Evolutionary conservation across 352 stramenopile species (phyloP).

Genomic region (Phytopythium helicoides): DNA sequence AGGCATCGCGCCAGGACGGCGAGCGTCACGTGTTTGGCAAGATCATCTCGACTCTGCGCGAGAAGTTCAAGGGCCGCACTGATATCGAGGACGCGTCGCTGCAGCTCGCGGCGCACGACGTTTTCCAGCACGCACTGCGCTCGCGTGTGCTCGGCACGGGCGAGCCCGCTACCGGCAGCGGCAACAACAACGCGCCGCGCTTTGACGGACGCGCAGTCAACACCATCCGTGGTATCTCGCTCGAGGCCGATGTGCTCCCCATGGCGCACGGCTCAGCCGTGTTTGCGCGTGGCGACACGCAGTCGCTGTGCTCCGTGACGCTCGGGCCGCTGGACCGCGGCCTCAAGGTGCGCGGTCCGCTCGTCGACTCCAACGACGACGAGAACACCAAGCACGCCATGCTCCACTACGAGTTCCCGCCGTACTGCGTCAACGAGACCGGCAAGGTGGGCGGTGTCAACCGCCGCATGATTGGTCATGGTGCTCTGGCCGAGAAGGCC

Average conservation of each 20-base stretch:
- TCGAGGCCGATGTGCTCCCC: slow-evolving; percentile 85
- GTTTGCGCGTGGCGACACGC: slow-evolving; percentile 87
- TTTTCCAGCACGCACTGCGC: slow-evolving; percentile 72
- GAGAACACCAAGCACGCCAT: slow-evolving; percentile 84
- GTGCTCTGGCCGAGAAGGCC: slow-evolving; percentile 96
- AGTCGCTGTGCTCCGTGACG: slow-evolving; percentile 89
- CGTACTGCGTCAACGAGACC: slow-evolving; percentile 96
- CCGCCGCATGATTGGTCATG: slow-evolving; percentile 95
- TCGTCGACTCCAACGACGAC: slow-evolving; percentile 44
- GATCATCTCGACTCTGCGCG: slow-evolving; percentile 61
- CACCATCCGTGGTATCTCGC: slow-evolving; percentile 83
- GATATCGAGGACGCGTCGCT: slow-evolving; percentile 48
- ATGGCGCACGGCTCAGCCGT: slow-evolving; percentile 89
- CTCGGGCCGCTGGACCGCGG: slow-evolving; percentile 78
- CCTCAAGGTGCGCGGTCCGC: slow-evolving; percentile 60
- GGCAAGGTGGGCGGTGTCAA: slow-evolving; percentile 85
- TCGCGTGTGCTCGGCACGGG: slow-evolving; percentile 44
- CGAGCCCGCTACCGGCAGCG: slow-evolving; percentile 10
- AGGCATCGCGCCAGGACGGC: slow-evolving; percentile 58
- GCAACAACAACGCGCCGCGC: slow-evolving; percentile 52
- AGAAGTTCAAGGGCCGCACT: slow-evolving; percentile 31
- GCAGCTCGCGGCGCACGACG: slow-evolving; percentile 70
- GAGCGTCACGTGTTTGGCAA: slow-evolving; percentile 71
- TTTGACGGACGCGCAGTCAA: slow-evolving; percentile 83
- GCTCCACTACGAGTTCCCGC: slow-evolving; percentile 98